These are phyloP conservation scores for Centaurea solstitialis DNA, from an alignment of 129 eudicot genomes.

Conservation along the genomic window DNA sequence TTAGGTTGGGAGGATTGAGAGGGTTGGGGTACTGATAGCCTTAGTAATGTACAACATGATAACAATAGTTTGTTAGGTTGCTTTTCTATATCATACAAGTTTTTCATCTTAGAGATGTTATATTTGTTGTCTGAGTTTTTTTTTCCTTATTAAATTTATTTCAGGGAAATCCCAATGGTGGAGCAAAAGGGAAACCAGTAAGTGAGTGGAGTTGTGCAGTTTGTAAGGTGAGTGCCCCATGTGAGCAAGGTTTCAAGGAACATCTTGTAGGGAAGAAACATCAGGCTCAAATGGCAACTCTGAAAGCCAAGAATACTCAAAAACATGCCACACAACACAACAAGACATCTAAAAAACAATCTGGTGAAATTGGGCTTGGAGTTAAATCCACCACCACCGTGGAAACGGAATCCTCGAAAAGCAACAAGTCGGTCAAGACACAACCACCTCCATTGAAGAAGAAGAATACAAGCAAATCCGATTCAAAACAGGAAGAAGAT, in stretches of 20 bases:
- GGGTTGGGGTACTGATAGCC: no score
- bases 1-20: no score
- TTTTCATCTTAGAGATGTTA: not conserved
- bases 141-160: not conserved
- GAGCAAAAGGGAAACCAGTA: slow-evolving; percentile 42
- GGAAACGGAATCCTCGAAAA: not conserved
- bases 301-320: not conserved
- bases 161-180: slow-evolving; percentile 41
- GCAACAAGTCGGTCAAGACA: not conserved
- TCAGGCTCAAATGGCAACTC: slow-evolving; percentile 40
- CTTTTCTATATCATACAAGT: no score
- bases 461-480: not conserved
- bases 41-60: not conserved
- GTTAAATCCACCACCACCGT: not conserved
- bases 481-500: no score
- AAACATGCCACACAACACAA: not conserved
- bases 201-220: slow-evolving; percentile 50
- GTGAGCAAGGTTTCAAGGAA: slow-evolving; percentile 40
- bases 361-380: not conserved
- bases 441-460: not conserved
- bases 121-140: not conserved
- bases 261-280: slow-evolving; percentile 58
- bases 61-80: no score
- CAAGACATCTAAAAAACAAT: not conserved
- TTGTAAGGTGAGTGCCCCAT: slow-evolving; percentile 47